phyloP scores from a whole-genome alignment of 1,284 basidiomycete genomes.

The Pseudozyma pruni region DNA sequence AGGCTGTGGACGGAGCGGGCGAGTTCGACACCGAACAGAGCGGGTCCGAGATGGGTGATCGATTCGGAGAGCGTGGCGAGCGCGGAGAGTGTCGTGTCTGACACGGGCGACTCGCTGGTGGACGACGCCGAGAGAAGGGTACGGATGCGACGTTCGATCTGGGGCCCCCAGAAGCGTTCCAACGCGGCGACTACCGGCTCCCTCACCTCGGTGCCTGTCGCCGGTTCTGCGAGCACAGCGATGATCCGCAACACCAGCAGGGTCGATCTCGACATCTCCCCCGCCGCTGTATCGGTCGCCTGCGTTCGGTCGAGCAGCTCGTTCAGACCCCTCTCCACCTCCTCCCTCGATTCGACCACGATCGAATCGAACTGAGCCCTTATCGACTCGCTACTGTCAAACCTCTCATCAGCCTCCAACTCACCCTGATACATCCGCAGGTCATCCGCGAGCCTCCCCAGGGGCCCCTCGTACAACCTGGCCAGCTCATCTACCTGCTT shows the following conservation, averaged over 20 bases:
- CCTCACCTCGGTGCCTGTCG: conserved; percentile 1
- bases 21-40: conserved; percentile 24
- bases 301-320: conserved; percentile 14
- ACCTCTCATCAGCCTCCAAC: conserved; percentile 17
- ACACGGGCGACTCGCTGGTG: conserved; percentile 7
- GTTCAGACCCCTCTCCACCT: conserved; percentile 17
- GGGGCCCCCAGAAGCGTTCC: conserved; percentile 28
- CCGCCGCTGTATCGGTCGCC: neutral
- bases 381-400: conserved; percentile 13
- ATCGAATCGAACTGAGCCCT: conserved; percentile 19
- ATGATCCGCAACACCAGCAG: conserved; percentile 19
- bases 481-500: conserved; percentile 22
- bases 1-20: conserved; percentile 17
- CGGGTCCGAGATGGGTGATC: conserved; percentile 31
- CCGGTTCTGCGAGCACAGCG: conserved; percentile 10
- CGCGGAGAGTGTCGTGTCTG: conserved; percentile 12
- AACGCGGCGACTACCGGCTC: conserved; percentile 17
- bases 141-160: conserved; percentile 23
- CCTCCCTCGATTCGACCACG: conserved; percentile 8
- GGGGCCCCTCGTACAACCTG: conserved; percentile 27
- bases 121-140: no score
- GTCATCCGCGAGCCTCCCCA: conserved; percentile 14
- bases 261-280: neutral
- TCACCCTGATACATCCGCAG: conserved; percentile 18
- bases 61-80: conserved; percentile 27